These are phyloP conservation scores for Zychaea mexicana DNA, from an alignment of 371 early-diverging fungal species.

Conservation along the genomic window DNA sequence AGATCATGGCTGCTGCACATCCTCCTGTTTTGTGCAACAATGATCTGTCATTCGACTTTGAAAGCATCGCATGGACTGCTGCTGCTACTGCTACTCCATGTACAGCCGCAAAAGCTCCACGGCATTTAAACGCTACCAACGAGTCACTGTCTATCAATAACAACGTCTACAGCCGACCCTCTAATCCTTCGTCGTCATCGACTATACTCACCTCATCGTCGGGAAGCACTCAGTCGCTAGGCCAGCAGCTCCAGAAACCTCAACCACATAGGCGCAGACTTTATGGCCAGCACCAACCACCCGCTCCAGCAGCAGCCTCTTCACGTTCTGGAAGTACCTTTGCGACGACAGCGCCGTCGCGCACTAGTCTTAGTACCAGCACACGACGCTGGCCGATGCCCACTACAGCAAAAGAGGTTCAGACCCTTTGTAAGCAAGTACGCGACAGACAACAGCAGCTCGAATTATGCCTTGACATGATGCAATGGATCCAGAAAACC, in stretches of 20 bases:
- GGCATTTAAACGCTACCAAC: background rate
- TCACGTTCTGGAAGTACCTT: background rate
- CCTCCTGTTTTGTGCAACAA: background rate
- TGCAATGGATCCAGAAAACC: background rate
- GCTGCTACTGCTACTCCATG: background rate
- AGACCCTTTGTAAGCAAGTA: background rate
- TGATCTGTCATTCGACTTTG: background rate
- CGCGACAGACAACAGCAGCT: background rate
- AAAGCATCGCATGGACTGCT: background rate
- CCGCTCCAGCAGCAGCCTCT: background rate
- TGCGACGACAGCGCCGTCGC: background rate
- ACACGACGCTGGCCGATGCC: conserved; percentile 4
- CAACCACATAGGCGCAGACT: background rate
- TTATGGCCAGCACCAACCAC: background rate
- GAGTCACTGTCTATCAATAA: background rate
- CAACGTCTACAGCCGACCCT: background rate
- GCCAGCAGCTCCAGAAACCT: too few relatives aligned
- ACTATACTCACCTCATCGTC: conserved; percentile 8
- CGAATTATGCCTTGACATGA: conserved; percentile 3
- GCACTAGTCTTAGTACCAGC: background rate
- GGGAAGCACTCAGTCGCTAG: conserved; percentile 5
- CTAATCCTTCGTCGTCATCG: background rate
- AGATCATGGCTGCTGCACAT: conserved; percentile 12
- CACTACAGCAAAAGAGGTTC: background rate
- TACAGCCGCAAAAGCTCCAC: background rate